Evolutionary conservation across 1,139 yeast genomes (phyloP), one percentile per base, ranked within the genome.

Genomic region (Candida mesenterica): DNA sequence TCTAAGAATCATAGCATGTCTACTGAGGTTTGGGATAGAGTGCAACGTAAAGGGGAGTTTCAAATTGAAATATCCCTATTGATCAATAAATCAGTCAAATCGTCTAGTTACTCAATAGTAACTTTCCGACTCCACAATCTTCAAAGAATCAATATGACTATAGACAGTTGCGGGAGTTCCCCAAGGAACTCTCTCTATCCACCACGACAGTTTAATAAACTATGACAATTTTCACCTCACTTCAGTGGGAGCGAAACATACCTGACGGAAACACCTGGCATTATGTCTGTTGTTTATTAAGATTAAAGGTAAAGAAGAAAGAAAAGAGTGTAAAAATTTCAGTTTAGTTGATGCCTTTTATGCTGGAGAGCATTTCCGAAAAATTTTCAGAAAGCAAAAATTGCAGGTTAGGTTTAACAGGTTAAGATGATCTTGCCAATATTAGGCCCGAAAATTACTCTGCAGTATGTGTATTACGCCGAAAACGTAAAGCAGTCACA

Each of bases 251-350:
- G 38, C 42, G 32, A 39, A 46, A 84, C 95, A 66, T 83, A 86
- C 95, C 94, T 87, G 71, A 89, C 97, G 78, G 96, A 84, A 79
- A 84, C 92, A 87, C 96, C 96, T 79, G 96, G 84, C 97, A 89
- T 89, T 67, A 71, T 81, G 74, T 59, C 61, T 48, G 26, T 49
- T 48, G 46, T 42, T 52, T 45, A 46, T 42, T 36, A 49, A 39
- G 38, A 41, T 43, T 50, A 45, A 45, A 46, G 52, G 54, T 45
- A 43, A 36, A 39, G 43, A 37, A 28, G 32, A 24, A 38, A 31
- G 32, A 44, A 31, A 13, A 14, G 19, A n/a, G 20, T 27, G 24
- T 17, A 30, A 17, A 18, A 36, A 28, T 29, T 38, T 33, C 28
- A 33, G 37, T 30, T 40, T 15, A 22, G 10, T 22, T 5, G 30